phyloP scores from a whole-genome alignment of 1,284 basidiomycete species.

The Heterobasidion irregulare region DNA sequence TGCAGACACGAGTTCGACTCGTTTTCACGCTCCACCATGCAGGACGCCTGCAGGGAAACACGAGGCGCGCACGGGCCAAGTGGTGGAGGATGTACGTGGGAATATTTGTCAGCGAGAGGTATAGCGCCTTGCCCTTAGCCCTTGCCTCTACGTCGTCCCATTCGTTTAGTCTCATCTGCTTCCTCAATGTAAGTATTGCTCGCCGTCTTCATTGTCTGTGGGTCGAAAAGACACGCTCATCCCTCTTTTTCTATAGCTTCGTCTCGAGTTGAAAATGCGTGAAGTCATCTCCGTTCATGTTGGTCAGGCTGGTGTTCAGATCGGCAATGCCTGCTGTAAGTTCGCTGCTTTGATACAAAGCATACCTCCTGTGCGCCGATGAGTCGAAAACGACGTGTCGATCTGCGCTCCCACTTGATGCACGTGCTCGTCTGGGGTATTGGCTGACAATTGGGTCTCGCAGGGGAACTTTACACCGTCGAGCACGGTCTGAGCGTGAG shows the following conservation, averaged over 20 bases:
- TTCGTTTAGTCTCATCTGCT: constrained; percentile 2
- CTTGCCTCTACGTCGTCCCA: constrained; percentile 20
- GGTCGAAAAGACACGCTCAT: neutral
- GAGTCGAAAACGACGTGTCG: constrained; percentile 21
- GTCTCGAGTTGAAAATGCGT: constrained; percentile 49
- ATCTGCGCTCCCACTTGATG: constrained; percentile 20
- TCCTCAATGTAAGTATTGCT: neutral
- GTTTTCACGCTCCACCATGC: constrained; percentile 29
- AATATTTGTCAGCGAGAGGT: neutral
- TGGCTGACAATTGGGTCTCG: constrained; percentile 3
- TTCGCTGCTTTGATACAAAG: constrained; percentile 14
- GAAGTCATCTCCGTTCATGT: constrained; percentile 95
- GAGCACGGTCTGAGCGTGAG: constrained; percentile 95
- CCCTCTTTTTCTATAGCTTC: constrained; percentile 8
- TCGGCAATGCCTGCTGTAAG: constrained; percentile 93
- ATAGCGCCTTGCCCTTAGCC: constrained; percentile 23
- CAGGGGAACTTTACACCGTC: constrained; percentile 83
- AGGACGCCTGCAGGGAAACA: constrained; percentile 58
- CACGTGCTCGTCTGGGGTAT: constrained; percentile 6
- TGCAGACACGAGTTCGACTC: no score
- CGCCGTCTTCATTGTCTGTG: neutral
- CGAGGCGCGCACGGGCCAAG: neutral
- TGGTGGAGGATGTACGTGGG: neutral
- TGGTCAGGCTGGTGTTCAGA: constrained; percentile 94
- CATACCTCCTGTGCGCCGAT: constrained; percentile 1